Evolutionary conservation across 23 red algal species (phyloP), one percentile per base, ranked within the genome.

Genomic region (Gracilaria caudata): DNA sequence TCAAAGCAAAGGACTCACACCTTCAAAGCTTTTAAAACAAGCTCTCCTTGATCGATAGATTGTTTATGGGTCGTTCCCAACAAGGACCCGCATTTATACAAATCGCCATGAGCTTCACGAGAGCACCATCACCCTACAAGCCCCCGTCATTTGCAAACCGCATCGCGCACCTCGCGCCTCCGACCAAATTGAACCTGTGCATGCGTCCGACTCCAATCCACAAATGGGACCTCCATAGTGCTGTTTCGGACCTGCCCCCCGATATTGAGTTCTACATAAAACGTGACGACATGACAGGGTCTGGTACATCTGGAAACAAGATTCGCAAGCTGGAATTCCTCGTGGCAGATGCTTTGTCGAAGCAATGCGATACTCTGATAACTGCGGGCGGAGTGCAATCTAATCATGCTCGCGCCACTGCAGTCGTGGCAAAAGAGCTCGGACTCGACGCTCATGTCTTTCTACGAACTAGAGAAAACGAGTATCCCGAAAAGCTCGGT

Each of bases 261-360:
- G 64, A 66, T 7, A 46, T 73, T 28, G 21, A 64, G 16, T 61
- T 92, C 30, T 73, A 92, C 40, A 77, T 94, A 43, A 94, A 94
- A 60, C 80, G 92, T 0, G 92, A 94, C 24, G 92, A 94, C 20
- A 60, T 87, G 63, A 87, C 92, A 17, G 92, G 81, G 1, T 53
- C 36, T 24, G 40, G 49, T 21, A 64, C 79, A 28, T 86, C 81
- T 33, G 92, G 92, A 6, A 87, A 86, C 84, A 94, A 94, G 65
- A 78, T 87, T 45, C 74, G 92, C 44, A 94, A 94, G 84, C 92
- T 94, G 6, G 83, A 86, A 58, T 94, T 94, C 44, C 46, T 87
- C 28, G 44, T 94, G 8, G 92, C 92, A 10, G 74, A 86, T 38
- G 92, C 92, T 21, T 21, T 87, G 12, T 55, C 65, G 9, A 70